Percentiles rank a stretch among this genome's conserved stretches.
Evolutionary conservation across 2,329 filamentous ascomycete genomes (phyloP).

Genomic region (Trichophyton simii): DNA sequence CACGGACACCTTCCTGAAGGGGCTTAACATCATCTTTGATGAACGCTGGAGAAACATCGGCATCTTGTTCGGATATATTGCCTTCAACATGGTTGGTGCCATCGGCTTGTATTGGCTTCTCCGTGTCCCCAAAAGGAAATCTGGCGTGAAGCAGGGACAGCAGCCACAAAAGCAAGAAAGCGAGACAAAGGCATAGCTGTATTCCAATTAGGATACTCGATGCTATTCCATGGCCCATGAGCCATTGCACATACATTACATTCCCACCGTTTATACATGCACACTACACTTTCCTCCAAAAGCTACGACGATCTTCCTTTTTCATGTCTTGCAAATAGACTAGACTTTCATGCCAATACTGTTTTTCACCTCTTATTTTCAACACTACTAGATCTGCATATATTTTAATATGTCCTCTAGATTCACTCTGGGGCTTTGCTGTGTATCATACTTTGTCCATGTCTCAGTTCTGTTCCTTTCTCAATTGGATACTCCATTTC

Average conservation of each 20-base stretch:
- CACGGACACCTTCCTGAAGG: conserved; percentile 38
- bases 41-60: conserved; percentile 59
- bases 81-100: conserved; percentile 50
- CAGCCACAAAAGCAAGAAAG: conserved; percentile 7
- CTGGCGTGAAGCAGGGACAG: background rate
- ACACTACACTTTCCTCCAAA: background rate
- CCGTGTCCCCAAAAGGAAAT: conserved; percentile 37
- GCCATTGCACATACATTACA: background rate
- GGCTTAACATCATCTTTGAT: conserved; percentile 31
- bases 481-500: background rate
- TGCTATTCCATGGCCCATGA: background rate
- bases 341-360: background rate
- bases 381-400: background rate
- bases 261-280: background rate
- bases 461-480: background rate
- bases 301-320: background rate
- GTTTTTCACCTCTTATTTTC: background rate
- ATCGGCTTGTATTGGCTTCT: conserved; percentile 52
- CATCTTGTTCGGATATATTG: conserved; percentile 54
- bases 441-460: background rate
- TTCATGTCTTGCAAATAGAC: background rate
- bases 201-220: background rate
- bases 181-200: background rate
- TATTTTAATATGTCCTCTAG: background rate
- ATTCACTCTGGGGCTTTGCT: background rate